Evolutionary conservation across 495 filamentous ascomycete species (phyloP).

Genomic region (Aspergillus funiculosus): DNA sequence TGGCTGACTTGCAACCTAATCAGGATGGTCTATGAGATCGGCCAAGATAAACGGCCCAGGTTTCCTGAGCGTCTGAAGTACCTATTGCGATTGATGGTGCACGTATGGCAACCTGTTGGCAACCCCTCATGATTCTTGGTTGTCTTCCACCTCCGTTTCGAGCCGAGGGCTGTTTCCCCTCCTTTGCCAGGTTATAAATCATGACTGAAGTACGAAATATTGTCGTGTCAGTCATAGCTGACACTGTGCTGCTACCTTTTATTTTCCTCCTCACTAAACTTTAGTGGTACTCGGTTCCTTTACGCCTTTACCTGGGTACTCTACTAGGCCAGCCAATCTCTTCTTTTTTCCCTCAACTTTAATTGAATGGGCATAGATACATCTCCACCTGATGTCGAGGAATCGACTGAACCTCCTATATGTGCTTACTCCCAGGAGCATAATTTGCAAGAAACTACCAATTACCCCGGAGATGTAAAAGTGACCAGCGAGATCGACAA

Average conservation of each 20-base stretch:
- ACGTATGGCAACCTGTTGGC: slow-evolving; percentile 12
- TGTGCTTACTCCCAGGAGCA: slow-evolving; percentile 29
- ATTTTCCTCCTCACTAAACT: slow-evolving; percentile 2
- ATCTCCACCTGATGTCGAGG: slow-evolving; percentile 36
- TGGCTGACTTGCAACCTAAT: slow-evolving; percentile 4
- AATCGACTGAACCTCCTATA: slow-evolving; percentile 44
- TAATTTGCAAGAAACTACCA: slow-evolving; percentile 18
- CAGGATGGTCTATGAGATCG: slow-evolving; percentile 10
- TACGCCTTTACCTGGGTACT: not conserved
- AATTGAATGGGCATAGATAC: slow-evolving; percentile 43
- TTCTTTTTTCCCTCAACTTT: slow-evolving; percentile 14
- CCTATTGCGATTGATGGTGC: slow-evolving; percentile 5
- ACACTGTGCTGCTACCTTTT: slow-evolving; percentile 2
- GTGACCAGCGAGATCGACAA: slow-evolving; percentile 9
- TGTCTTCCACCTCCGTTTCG: not conserved
- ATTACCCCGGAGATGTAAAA: slow-evolving; percentile 18
- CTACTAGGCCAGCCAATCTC: not conserved
- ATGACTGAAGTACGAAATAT: not conserved
- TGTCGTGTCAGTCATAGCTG: not conserved
- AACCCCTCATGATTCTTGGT: slow-evolving; percentile 14
- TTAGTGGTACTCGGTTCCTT: slow-evolving; percentile 2
- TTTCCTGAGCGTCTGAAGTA: slow-evolving; percentile 7
- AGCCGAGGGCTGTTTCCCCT: too few relatives aligned
- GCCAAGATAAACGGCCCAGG: slow-evolving; percentile 17
- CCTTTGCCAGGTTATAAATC: slow-evolving; percentile 10